phyloP scores from a whole-genome alignment of 2,329 filamentous ascomycete genomes.

The Alternaria brassicae region DNA sequence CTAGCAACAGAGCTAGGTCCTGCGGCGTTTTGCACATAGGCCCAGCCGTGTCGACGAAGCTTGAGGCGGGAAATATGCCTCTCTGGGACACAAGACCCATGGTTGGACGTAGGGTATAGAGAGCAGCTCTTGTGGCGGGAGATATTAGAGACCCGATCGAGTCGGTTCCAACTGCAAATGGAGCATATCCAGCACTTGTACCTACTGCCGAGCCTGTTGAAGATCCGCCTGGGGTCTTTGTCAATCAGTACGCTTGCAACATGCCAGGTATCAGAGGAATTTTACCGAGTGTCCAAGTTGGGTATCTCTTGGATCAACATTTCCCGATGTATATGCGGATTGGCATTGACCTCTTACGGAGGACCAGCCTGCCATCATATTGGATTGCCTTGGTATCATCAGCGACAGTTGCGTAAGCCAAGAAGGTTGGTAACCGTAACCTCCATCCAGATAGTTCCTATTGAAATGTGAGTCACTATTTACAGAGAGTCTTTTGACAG shows the following conservation, averaged over 20 bases:
- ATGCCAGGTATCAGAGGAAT: too few relatives aligned
- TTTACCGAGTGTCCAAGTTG: background rate
- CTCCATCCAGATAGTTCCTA: too few relatives aligned
- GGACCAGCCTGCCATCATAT: background rate
- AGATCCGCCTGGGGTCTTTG: background rate
- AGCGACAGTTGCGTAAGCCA: too few relatives aligned
- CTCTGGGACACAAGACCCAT: background rate
- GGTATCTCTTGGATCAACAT: background rate
- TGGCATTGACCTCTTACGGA: background rate
- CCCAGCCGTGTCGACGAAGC: background rate
- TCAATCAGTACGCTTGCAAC: background rate
- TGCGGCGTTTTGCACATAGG: background rate
- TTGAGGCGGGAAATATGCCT: background rate
- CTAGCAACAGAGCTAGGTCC: background rate
- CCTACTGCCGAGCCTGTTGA: background rate
- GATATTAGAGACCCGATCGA: background rate
- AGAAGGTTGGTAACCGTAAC: too few relatives aligned
- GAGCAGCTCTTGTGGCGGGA: background rate
- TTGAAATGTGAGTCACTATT: too few relatives aligned
- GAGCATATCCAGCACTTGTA: background rate
- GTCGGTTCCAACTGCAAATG: background rate
- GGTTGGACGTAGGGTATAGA: background rate
- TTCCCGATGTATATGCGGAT: background rate
- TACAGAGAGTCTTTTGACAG: too few relatives aligned
- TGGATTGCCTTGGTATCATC: too few relatives aligned